A percentile compares a stretch with the other conserved stretches of the same genome.
Evolutionary conservation across 2,329 filamentous ascomycete genomes (phyloP).

Genomic region (Sphaerostilbella broomeana): DNA sequence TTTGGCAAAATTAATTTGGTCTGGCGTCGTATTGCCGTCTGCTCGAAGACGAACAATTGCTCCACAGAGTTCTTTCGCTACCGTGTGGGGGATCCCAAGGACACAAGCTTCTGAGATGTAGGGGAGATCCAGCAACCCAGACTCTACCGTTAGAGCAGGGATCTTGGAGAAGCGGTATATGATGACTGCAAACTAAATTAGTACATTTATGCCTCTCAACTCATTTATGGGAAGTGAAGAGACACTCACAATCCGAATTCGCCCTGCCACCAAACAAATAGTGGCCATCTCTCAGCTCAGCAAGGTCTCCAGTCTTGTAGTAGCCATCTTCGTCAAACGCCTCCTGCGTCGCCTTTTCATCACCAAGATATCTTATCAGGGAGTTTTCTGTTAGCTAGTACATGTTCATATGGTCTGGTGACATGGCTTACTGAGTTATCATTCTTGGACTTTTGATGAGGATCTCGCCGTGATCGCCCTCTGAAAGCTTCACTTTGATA

Average conservation of each 20-base stretch:
- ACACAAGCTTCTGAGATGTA: slow-evolving; percentile 5
- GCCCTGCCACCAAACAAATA: not conserved
- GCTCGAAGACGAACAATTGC: not conserved
- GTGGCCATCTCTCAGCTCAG: not conserved
- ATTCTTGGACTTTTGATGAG: slow-evolving; percentile 2
- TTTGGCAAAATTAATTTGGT: not conserved
- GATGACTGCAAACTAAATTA: not conserved
- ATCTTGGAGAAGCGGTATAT: not conserved
- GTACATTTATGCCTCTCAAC: not conserved
- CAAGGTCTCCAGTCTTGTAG: slow-evolving; percentile 1
- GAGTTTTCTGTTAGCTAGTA: not conserved
- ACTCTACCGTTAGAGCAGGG: not conserved
- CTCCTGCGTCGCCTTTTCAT: not conserved
- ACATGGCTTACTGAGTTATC: slow-evolving; percentile 8
- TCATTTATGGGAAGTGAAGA: not conserved
- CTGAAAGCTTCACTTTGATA: not conserved
- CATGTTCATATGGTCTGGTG: not conserved
- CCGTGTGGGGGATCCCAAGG: not conserved
- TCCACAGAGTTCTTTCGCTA: not conserved
- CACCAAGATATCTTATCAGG: not conserved
- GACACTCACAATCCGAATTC: slow-evolving; percentile 1
- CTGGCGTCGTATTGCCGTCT: not conserved
- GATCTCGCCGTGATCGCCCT: not conserved
- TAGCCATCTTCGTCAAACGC: slow-evolving; percentile 2
- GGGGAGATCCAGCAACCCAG: not conserved